phyloP scores from a whole-genome alignment of 2,329 filamentous ascomycete species.

The Cryphonectria nitschkei region DNA sequence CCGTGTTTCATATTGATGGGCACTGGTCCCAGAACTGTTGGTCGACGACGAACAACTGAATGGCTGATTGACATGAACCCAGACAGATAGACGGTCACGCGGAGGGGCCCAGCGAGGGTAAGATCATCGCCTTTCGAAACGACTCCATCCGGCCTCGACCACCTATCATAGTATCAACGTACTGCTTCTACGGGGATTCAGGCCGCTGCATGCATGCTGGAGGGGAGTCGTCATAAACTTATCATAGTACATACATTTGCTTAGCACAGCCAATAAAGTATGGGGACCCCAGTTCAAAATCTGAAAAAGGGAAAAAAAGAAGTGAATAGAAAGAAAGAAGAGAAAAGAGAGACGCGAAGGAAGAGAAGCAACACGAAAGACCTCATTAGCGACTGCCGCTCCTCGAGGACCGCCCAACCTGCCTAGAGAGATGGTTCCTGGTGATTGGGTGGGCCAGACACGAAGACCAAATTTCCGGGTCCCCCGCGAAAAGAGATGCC shows the following conservation, averaged over 20 bases:
- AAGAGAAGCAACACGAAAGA: neutral
- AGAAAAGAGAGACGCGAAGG: too few relatives aligned
- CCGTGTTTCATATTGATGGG: slow-evolving; percentile 18
- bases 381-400: slow-evolving; percentile 12
- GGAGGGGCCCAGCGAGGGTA: neutral
- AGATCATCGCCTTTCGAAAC: slow-evolving; percentile 12
- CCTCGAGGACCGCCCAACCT: slow-evolving; percentile 5
- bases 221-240: neutral
- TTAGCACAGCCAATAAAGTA: neutral
- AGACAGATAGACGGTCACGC: neutral
- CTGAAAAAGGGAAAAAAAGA: too few relatives aligned
- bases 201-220: neutral
- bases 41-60: neutral
- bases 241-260: neutral
- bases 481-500: slow-evolving; percentile 24
- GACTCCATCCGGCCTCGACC: neutral
- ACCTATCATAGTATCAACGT: neutral
- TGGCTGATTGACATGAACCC: neutral
- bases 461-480: slow-evolving; percentile 29
- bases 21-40: neutral
- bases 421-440: neutral
- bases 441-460: slow-evolving; percentile 21
- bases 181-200: neutral
- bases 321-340: neutral
- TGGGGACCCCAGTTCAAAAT: neutral